Conservation (phyloP, 129 eudicot species). For the Flaveria brownii region DNA sequence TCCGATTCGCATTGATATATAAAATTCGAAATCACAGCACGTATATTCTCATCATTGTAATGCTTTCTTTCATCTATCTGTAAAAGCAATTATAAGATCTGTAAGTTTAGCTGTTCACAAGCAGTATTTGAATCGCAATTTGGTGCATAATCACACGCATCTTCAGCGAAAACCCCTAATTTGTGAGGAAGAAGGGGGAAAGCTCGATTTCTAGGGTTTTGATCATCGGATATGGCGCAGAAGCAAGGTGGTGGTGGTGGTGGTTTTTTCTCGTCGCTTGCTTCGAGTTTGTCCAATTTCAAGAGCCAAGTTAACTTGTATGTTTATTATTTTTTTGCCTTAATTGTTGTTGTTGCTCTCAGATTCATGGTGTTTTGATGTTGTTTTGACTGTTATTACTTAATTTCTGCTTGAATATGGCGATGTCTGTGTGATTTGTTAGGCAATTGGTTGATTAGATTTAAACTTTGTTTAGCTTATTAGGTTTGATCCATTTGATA, state of each 20-base stretch:
- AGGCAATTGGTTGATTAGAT: neutral
- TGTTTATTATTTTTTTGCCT: too few species aligned
- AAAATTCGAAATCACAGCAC: conserved; percentile 35
- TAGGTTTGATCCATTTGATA: neutral
- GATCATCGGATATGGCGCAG: conserved; percentile 44
- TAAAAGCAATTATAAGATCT: conserved; percentile 35
- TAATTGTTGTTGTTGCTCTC: neutral
- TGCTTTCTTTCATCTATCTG: conserved; percentile 26
- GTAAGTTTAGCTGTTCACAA: conserved; percentile 22
- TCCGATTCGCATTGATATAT: neutral
- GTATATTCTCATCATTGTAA: neutral
- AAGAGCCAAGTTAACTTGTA: conserved; percentile 66
- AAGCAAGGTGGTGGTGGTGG: conserved; percentile 44
- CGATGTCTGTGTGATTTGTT: neutral
- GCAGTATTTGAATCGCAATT: conserved; percentile 21
- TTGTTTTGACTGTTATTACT: conserved; percentile 8
- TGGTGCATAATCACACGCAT: conserved; percentile 10
- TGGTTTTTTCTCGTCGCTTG: conserved; percentile 60
- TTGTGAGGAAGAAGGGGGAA: conserved; percentile 9
- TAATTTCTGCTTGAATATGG: neutral
- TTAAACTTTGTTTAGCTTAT: conserved; percentile 16
- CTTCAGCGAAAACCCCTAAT: conserved; percentile 16
- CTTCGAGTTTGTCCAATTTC: conserved; percentile 54
- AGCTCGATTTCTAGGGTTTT: conserved; percentile 28
- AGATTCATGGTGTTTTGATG: conserved; percentile 8